Base-by-base conservation (phyloP, 169 alveolate species). In the Theileria equi region DNA sequence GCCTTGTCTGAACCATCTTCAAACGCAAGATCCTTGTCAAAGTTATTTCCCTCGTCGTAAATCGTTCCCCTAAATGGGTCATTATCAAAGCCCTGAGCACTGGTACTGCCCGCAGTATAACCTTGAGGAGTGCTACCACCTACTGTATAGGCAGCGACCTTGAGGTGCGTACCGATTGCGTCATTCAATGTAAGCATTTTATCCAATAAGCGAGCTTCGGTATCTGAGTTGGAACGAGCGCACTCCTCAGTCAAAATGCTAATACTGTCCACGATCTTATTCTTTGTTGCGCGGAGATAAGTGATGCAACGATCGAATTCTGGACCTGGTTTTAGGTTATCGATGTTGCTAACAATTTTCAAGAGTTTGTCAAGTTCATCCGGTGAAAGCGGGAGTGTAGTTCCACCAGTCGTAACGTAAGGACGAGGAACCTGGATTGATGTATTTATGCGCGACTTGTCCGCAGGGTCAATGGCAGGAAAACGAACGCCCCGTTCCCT, bases 401-500 rank as follows among this genome's bases (percentile, higher is more conserved):
- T 48, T n/a, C 17, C 58, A 17, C 34, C 63, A 7, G 35, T 8
- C 34, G 49, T 1, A 53, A 35, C 40, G 21, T 21, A 57, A 16
- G 25, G 13, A 21, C 29, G 35, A 13, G 59, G 35, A 13, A 61
- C 38, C 1, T 35, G 3, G 21, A 26, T 31, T 13, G 66, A 8
- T 0, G 21, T 3, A 34, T 65, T 53, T 26, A 76, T 65, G 53
- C 34, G 62, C 50, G 5, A 1, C n/a, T 48, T 45, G 16, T 63
- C 79, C 1, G 26, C 25, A 0, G 48, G 53, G 16, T 50, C 61
- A 25, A 67, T 66, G 54, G 21, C 54, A 4, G 85, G 85, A 60
- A 76, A 76, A 32, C 47, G 64, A 23, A 86, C 79, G 26, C 92
- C 92, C 52, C 80, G 57, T 54, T 69, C 80, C 61, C 88, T 69